These are phyloP conservation scores for Puccinellia tenuiflora DNA, from an alignment of 176 grass and related monocot species.

Conservation along the genomic window DNA sequence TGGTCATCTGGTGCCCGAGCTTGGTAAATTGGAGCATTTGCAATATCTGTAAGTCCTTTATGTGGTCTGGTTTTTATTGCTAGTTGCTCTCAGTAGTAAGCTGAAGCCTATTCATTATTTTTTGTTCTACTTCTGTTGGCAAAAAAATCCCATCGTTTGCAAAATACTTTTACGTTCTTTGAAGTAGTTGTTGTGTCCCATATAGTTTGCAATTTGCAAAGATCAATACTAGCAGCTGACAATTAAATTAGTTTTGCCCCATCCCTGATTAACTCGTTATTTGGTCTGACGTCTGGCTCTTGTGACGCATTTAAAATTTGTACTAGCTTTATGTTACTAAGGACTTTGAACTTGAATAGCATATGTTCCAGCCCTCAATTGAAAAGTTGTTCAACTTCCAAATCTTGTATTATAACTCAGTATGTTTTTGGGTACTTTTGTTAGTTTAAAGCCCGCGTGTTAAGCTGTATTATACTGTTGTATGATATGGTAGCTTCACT, in stretches of 20 bases:
- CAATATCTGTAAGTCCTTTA: slow-evolving; percentile 86
- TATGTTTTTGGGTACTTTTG: background rate
- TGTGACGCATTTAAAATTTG: background rate
- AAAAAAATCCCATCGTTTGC: background rate
- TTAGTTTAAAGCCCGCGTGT: background rate
- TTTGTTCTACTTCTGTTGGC: background rate
- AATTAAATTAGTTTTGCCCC: background rate
- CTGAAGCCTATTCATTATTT: background rate
- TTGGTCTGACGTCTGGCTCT: background rate
- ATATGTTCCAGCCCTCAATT: background rate
- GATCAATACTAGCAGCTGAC: background rate
- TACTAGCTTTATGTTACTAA: background rate
- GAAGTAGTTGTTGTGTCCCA: background rate
- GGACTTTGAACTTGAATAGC: background rate
- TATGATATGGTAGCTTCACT: background rate
- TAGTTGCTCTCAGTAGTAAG: background rate
- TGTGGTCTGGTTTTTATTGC: background rate
- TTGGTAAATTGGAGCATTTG: slow-evolving; percentile 78
- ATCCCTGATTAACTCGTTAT: background rate
- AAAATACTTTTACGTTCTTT: background rate
- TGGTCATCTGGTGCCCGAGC: slow-evolving; percentile 81
- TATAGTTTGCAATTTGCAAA: background rate
- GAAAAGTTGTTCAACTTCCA: background rate
- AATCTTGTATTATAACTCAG: background rate
- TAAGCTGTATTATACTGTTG: background rate